phyloP scores from a whole-genome alignment of 2,329 filamentous ascomycete species.

The Atkinsonella texensis region DNA sequence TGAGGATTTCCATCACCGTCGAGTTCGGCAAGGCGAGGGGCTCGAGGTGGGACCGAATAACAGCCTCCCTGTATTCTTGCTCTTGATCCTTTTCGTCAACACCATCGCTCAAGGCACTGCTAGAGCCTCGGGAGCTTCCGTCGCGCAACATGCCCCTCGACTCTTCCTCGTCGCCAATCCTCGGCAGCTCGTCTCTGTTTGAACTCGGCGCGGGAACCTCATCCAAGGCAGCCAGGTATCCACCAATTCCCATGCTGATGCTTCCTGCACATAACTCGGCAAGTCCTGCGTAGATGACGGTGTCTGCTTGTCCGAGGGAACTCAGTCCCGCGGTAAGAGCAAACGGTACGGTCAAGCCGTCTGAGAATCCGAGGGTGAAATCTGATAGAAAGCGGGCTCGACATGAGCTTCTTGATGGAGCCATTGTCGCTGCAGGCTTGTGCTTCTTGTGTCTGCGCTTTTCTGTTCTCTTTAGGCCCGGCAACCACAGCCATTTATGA shows the following conservation, averaged over 20 bases:
- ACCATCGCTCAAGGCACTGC: constrained; percentile 5
- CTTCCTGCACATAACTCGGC: constrained; percentile 60
- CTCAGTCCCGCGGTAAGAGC: constrained; percentile 60
- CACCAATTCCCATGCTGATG: constrained; percentile 64
- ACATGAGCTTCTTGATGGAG: constrained; percentile 12
- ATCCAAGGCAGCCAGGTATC: constrained; percentile 49
- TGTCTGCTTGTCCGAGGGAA: constrained; percentile 45
- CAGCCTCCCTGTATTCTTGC: constrained; percentile 7
- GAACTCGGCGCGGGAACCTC: constrained; percentile 11
- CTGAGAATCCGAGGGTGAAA: constrained; percentile 61
- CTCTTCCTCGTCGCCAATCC: constrained; percentile 12
- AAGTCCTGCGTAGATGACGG: constrained; percentile 55
- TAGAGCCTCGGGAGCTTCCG: neutral
- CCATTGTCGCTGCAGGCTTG: neutral
- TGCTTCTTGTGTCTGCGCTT: neutral
- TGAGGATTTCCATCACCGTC: constrained; percentile 14
- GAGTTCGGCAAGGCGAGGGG: constrained; percentile 17
- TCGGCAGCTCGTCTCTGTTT: neutral
- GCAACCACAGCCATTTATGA: too few species aligned
- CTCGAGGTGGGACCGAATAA: constrained; percentile 21
- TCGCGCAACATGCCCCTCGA: constrained; percentile 15
- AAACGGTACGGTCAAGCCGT: constrained; percentile 65
- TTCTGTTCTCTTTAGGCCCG: neutral
- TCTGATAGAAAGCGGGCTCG: constrained; percentile 41
- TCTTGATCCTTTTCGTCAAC: constrained; percentile 9